Evolutionary conservation across 2,329 filamentous ascomycete species (phyloP).

Genomic region (Sarocladium oryzae): DNA sequence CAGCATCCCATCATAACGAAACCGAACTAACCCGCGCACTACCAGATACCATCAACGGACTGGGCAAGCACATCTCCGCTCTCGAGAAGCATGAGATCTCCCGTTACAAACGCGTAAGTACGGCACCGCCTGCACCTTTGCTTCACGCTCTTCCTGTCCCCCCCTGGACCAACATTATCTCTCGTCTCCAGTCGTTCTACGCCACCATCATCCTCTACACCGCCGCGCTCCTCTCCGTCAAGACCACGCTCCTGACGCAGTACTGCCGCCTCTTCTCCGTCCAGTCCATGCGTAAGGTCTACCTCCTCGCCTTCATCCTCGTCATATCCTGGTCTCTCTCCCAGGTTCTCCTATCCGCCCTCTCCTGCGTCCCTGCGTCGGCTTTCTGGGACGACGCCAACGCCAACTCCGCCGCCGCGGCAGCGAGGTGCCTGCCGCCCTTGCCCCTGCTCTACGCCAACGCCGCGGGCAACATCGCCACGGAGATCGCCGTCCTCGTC

Average conservation of each 20-base stretch:
- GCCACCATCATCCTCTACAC: slow-evolving; percentile 26
- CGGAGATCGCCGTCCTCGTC: slow-evolving; percentile 20
- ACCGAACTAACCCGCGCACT: too few species aligned
- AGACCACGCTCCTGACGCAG: slow-evolving; percentile 30
- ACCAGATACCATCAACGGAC: slow-evolving; percentile 13
- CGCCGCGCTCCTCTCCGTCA: slow-evolving; percentile 21
- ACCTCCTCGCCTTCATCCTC: slow-evolving; percentile 17
- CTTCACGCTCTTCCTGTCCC: too few species aligned
- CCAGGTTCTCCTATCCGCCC: slow-evolving; percentile 19
- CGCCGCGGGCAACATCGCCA: slow-evolving; percentile 21
- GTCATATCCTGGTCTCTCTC: slow-evolving; percentile 21
- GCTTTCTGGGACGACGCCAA: slow-evolving; percentile 21
- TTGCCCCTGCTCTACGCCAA: slow-evolving; percentile 20
- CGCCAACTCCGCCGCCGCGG: too few species aligned
- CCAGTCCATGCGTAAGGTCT: slow-evolving; percentile 17
- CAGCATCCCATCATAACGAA: too few species aligned
- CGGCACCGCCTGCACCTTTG: too few species aligned
- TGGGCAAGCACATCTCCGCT: slow-evolving; percentile 14
- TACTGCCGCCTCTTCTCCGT: slow-evolving; percentile 28
- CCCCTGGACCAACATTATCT: background rate
- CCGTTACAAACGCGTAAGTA: background rate
- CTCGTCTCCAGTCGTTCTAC: slow-evolving; percentile 24
- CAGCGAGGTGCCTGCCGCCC: slow-evolving; percentile 16
- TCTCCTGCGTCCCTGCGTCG: slow-evolving; percentile 21
- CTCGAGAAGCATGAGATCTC: background rate